phyloP scores from a whole-genome alignment of 2,329 filamentous ascomycete genomes.

The Calonectria multiphialidica region DNA sequence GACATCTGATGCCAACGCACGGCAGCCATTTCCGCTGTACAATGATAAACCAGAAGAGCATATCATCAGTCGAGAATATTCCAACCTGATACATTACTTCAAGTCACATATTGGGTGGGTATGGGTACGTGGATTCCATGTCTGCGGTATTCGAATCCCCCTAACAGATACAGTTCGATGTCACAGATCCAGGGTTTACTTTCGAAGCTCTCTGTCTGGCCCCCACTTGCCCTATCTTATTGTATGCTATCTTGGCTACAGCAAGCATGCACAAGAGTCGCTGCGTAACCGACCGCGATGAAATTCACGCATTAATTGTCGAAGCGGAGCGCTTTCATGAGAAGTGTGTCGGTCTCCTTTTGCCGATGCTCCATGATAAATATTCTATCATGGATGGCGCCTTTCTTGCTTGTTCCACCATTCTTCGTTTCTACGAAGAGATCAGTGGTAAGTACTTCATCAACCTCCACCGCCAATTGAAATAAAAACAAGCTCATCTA shows the following conservation, averaged over 20 bases:
- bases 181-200: neutral
- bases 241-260: neutral
- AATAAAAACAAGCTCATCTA: neutral
- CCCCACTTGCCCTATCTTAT: neutral
- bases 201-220: neutral
- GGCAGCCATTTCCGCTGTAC: neutral
- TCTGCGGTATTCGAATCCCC: neutral
- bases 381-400: neutral
- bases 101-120: neutral
- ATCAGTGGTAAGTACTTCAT: neutral
- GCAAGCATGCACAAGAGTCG: neutral
- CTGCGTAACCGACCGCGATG: neutral
- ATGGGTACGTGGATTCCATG: neutral
- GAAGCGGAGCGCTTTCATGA: neutral
- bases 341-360: neutral
- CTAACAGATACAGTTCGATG: neutral
- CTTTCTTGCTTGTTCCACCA: neutral
- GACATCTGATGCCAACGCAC: neutral
- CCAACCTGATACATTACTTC: neutral
- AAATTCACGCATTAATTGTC: neutral
- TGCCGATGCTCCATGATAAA: neutral
- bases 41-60: neutral
- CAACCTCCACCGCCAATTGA: neutral
- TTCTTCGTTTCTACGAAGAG: neutral
- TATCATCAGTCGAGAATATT: neutral